Percentiles rank a stretch among this genome's conserved stretches.
Evolutionary conservation across 2,329 filamentous ascomycete species (phyloP).

Genomic region (Verticillium isaacii): DNA sequence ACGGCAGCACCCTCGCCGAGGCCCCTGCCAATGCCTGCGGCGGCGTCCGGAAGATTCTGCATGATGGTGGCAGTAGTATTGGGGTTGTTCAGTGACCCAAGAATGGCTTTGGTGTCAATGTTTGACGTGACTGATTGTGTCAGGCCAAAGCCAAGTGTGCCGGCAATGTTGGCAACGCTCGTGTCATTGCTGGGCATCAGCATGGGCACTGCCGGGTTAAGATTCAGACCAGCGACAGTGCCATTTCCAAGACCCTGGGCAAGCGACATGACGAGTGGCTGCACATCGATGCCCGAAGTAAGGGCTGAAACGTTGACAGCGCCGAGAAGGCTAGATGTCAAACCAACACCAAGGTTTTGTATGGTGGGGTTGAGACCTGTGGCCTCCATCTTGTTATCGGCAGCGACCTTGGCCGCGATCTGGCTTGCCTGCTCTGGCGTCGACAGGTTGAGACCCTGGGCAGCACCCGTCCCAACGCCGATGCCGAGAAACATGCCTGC

Average conservation of each 20-base stretch:
- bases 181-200: conserved; percentile 14
- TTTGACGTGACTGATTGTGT: conserved; percentile 18
- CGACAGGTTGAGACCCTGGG: conserved; percentile 17
- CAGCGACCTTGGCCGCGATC: conserved; percentile 14
- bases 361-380: conserved; percentile 23
- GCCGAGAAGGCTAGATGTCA: conserved; percentile 20
- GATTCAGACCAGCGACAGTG: conserved; percentile 16
- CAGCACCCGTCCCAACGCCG: conserved; percentile 17
- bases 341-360: conserved; percentile 22
- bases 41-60: conserved; percentile 17
- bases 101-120: conserved; percentile 12
- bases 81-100: conserved; percentile 7
- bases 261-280: conserved; percentile 15
- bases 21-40: conserved; percentile 21
- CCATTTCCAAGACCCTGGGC: conserved; percentile 18
- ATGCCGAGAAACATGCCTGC: conserved; percentile 18
- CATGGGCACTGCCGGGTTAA: conserved; percentile 10
- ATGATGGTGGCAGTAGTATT: conserved; percentile 9
- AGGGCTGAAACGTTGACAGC: conserved; percentile 15
- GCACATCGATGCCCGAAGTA: conserved; percentile 9
- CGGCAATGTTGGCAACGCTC: conserved; percentile 14
- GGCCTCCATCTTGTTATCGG: conserved; percentile 21
- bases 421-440: conserved; percentile 8
- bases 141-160: conserved; percentile 22
- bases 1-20: conserved; percentile 19